Base-by-base conservation (phyloP, 306 rosid species). In the Cicer judaicum region DNA sequence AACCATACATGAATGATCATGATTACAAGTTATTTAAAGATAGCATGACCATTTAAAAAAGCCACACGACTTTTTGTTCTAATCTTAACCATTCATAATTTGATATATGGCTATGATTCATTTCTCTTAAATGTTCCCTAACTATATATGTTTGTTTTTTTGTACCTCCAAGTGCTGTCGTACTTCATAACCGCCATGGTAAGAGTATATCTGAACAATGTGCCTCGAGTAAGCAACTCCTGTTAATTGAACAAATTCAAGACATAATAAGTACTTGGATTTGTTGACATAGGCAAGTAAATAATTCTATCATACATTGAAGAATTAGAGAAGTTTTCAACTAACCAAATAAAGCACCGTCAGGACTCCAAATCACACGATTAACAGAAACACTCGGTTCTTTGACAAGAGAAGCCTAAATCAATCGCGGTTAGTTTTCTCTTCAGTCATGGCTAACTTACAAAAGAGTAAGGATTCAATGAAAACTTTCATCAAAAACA, bases 331-430 rank as follows among this genome's bases (percentile, higher is more conserved):
- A 53, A 77, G 39, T 2, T 40, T 71, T 57, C 69, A 72, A 74
- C 91, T 81, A 79, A 94, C 98, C 98, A 72, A 94, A 94, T 74
- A 90, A 88, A 66, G 92, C 69, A 63, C 98, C 98, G 70, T 94
- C 97, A 16, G 98, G 97, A 78, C 98, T 91, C 98, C 98, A 94
- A 68, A 90, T 94, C 24, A 94, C 98, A 54, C 98, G 98, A 81
- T 94, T 94, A 36, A 94, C 98, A 43, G 97, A 94, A 76, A 94
- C 96, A 76, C 86, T 80, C 0, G 97, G 98, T 69, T 94, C 98
- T 90, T 94, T 94, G 54, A 90, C 92, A 75, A 94, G 86, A 83
- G 96, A 90, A 83, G 96, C 80, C 97, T 94, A 87, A 84, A 87
- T 78, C 38, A 53, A 82, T 50, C 14, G 66, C 40, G 18, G 71